A percentile compares a stretch with the other conserved stretches of the same genome.
Conservation (phyloP, 768 basidiomycete genomes). For the Rhizopogon vesiculosus region DNA sequence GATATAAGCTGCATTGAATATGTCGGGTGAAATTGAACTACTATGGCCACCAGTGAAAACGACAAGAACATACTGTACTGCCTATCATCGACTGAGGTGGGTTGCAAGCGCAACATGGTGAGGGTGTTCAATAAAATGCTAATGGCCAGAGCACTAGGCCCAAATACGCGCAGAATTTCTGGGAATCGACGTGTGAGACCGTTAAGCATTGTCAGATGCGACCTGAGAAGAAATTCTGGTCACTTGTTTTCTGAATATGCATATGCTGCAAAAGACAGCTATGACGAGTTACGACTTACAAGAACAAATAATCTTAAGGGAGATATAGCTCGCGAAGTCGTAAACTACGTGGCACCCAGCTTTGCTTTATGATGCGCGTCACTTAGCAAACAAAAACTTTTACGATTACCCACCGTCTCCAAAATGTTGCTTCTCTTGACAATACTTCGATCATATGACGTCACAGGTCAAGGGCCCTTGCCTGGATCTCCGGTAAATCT, state of each 20-base stretch:
- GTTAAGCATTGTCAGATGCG: not conserved
- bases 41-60: not conserved
- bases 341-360: not conserved
- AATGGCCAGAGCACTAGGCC: not conserved
- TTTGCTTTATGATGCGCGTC: too few species aligned
- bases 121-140: not conserved
- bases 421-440: too few species aligned
- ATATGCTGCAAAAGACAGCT: not conserved
- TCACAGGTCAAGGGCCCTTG: too few species aligned
- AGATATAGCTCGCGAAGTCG: too few species aligned
- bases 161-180: not conserved
- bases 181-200: not conserved
- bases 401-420: too few species aligned
- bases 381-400: too few species aligned
- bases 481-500: too few species aligned
- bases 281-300: too few species aligned
- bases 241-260: not conserved
- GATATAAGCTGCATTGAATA: constrained; percentile 15
- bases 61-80: not conserved
- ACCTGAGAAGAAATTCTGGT: not conserved
- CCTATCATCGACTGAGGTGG: not conserved
- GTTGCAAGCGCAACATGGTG: not conserved
- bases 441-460: too few species aligned
- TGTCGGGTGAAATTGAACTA: not conserved
- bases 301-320: too few species aligned